Percentiles rank a stretch among this genome's conserved stretches.
Conservation (phyloP, 129 eudicot species). For the Cynara cardunculus region DNA sequence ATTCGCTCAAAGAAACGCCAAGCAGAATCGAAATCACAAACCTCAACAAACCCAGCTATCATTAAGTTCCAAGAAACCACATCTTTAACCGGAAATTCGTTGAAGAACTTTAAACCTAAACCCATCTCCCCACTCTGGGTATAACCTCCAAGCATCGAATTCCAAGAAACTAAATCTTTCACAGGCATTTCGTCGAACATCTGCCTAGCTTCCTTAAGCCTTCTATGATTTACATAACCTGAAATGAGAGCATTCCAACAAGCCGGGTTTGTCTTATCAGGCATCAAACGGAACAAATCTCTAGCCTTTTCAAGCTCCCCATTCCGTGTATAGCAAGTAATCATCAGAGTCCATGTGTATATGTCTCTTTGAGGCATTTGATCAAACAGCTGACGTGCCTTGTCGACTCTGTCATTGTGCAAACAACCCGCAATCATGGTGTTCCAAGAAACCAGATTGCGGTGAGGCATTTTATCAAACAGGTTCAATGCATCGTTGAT, state of each 20-base stretch:
- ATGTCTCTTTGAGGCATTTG: conserved; percentile 44
- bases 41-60: conserved; percentile 51
- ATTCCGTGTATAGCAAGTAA: conserved; percentile 42
- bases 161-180: conserved; percentile 53
- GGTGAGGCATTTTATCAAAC: conserved; percentile 48
- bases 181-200: conserved; percentile 48
- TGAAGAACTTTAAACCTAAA: conserved; percentile 36
- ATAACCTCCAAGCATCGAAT: conserved; percentile 63
- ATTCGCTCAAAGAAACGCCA: conserved; percentile 34
- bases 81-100: conserved; percentile 43
- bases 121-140: conserved; percentile 44
- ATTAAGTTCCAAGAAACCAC: conserved; percentile 56
- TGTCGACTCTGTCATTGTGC: conserved; percentile 34
- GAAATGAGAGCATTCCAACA: conserved; percentile 67
- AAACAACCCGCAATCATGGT: conserved; percentile 62
- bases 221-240: conserved; percentile 39
- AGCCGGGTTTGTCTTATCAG: conserved; percentile 45
- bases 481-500: conserved; percentile 43
- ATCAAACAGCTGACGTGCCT: conserved; percentile 50
- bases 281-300: conserved; percentile 29
- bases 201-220: conserved; percentile 32
- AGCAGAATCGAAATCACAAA: conserved; percentile 49
- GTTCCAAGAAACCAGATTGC: conserved; percentile 66
- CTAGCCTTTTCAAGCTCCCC: conserved; percentile 49
- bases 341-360: conserved; percentile 49